Base-by-base conservation (phyloP, 176 grass and related monocot species). In the Poa annua region DNA sequence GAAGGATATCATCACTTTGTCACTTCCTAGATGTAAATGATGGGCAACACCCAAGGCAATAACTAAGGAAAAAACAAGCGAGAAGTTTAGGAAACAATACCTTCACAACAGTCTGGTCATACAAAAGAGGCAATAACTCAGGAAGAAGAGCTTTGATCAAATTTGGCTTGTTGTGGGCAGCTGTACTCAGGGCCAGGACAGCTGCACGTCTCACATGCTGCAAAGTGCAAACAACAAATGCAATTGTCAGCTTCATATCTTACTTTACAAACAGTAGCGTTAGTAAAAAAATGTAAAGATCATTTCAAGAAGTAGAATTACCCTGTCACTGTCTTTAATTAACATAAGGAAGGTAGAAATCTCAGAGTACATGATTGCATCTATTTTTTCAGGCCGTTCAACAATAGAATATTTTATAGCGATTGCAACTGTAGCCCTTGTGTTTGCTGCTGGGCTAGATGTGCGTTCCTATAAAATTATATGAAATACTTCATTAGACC, bases 351-450 rank as follows among this genome's bases (percentile, higher is more conserved):
- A 74, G 29, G 70, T 74, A 50, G 70, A 74, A 74, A 74, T 50
- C 70, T 74, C 70, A 5, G 70, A 50, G 70, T 50, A 74, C 70
- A 74, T 50, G 70, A 74, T 74, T 74, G 44, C 22, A 74, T 74
- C 70, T 32, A 74, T 74, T 48, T 74, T 74, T 19, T 44, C 45
- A 74, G 70, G 14, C 8, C 70, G 70, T 50, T 74, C 70, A 50
- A 74, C 70, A 1, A 74, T 74, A 50, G 70, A 74, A 74, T 74
- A 74, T 74, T 74, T 74, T 74, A 74, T 74, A 29, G 70, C 70
- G 26, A 74, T 74, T 25, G 70, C 70, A 74, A 74, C 70, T 32
- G 70, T 74, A 74, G 70, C 70, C 70, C 70, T 74, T 50, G 70
- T 74, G 70, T 74, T 74, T 74, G 70, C 70, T 74, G 70, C 70